A percentile compares a stretch with the other conserved stretches of the same genome.
phyloP scores from a whole-genome alignment of 139 green algal genomes.

The Asterochloris erici region DNA sequence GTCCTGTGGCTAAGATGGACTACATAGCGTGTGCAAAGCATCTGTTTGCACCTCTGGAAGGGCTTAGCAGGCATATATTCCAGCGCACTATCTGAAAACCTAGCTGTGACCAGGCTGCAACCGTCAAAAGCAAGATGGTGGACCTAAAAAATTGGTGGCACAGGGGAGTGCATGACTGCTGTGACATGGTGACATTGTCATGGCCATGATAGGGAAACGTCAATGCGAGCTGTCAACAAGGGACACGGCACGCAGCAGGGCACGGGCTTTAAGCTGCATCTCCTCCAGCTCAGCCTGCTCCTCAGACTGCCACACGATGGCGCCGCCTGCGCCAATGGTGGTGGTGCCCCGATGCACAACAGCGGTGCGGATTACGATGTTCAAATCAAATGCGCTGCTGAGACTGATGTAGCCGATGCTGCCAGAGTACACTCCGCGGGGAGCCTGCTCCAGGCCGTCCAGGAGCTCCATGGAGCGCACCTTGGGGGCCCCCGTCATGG shows the following conservation, averaged over 20 bases:
- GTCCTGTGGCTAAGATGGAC: too few relatives aligned
- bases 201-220: too few relatives aligned
- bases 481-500: constrained; percentile 95
- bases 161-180: too few relatives aligned
- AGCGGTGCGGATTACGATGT: constrained; percentile 97
- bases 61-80: too few relatives aligned
- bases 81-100: too few relatives aligned
- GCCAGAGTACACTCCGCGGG: constrained; percentile 91
- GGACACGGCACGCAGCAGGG: constrained; percentile 52
- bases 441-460: constrained; percentile 64
- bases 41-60: too few relatives aligned
- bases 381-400: constrained; percentile 94
- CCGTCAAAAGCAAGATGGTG: too few relatives aligned
- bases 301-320: constrained; percentile 89
- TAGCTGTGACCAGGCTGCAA: too few relatives aligned
- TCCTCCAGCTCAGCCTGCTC: constrained; percentile 82
- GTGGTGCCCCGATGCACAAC: constrained; percentile 51
- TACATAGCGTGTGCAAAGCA: too few relatives aligned
- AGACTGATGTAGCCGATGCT: constrained; percentile 85
- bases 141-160: too few relatives aligned
- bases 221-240: not conserved
- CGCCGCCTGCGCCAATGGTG: constrained; percentile 89
- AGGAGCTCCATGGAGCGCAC: constrained; percentile 59
- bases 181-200: too few relatives aligned
- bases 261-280: constrained; percentile 90